Evolutionary conservation across 495 filamentous ascomycete genomes (phyloP).

Genomic region (Penicillium psychrofluorescens): DNA sequence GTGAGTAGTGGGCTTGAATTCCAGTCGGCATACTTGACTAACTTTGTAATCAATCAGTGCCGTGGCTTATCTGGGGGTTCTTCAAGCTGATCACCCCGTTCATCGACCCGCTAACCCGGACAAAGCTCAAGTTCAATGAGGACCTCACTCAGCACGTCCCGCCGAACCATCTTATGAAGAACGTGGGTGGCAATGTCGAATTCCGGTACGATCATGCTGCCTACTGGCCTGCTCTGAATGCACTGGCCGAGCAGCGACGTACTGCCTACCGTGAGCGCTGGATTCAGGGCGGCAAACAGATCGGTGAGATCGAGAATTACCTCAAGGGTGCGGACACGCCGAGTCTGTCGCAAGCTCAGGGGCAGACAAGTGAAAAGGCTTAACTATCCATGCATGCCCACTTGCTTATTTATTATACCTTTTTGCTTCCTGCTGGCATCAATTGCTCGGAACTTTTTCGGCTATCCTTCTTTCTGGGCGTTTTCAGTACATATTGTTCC

Average conservation of each 20-base stretch:
- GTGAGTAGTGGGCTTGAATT: conserved; percentile 36
- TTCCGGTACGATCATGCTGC: conserved; percentile 82
- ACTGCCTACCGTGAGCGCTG: conserved; percentile 58
- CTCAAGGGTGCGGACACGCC: conserved; percentile 54
- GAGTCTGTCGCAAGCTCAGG: conserved; percentile 22
- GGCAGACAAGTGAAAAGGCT: background rate
- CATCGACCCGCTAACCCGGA: conserved; percentile 83
- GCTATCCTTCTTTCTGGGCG: too few species aligned
- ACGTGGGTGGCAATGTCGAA: conserved; percentile 47
- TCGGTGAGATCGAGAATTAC: conserved; percentile 81
- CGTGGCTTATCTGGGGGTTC: conserved; percentile 81
- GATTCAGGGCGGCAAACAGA: conserved; percentile 66
- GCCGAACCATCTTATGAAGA: conserved; percentile 64
- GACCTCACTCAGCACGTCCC: conserved; percentile 74
- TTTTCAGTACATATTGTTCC: background rate
- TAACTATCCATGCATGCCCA: background rate
- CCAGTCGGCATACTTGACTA: background rate
- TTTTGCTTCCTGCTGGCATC: background rate
- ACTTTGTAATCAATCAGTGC: conserved; percentile 45
- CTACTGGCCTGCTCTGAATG: conserved; percentile 83
- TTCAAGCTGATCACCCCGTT: conserved; percentile 94
- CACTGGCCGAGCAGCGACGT: conserved; percentile 55
- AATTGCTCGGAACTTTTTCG: too few species aligned
- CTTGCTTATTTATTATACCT: background rate
- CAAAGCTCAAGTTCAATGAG: conserved; percentile 95